phyloP scores from a whole-genome alignment of 2,329 filamentous ascomycete species.

The Pochonia chlamydosporia region DNA sequence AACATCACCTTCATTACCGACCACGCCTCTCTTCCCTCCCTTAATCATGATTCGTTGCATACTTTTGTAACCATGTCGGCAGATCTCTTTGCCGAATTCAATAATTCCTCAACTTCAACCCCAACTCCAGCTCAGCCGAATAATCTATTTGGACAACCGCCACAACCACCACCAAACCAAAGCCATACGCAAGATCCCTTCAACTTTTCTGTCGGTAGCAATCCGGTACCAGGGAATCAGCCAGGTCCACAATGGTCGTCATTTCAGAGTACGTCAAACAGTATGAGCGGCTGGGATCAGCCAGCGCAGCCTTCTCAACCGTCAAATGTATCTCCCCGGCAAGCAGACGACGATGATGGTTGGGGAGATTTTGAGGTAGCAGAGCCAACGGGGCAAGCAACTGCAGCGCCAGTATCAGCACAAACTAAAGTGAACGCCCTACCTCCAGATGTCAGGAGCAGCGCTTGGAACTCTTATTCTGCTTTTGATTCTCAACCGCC shows the following conservation, averaged over 20 bases:
- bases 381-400: constrained; percentile 20
- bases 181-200: constrained; percentile 18
- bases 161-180: constrained; percentile 6
- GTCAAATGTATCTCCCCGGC: background rate
- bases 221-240: constrained; percentile 10
- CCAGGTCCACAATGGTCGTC: constrained; percentile 25
- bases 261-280: constrained; percentile 18
- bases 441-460: background rate
- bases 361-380: constrained; percentile 66
- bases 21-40: background rate
- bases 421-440: background rate
- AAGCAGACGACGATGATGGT: constrained; percentile 50
- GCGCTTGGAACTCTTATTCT: background rate
- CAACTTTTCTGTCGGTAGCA: constrained; percentile 15
- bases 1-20: background rate
- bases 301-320: background rate
- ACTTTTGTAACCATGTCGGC: constrained; percentile 47
- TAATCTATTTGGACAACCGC: constrained; percentile 7
- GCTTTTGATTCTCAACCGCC: background rate
- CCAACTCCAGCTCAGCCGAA: constrained; percentile 14
- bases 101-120: constrained; percentile 36
- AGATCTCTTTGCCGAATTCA: constrained; percentile 60
- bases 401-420: background rate
- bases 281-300: constrained; percentile 14
- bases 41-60: background rate